Evolutionary conservation across 2,329 filamentous ascomycete genomes (phyloP).

Genomic region (Beauveria bassiana): DNA sequence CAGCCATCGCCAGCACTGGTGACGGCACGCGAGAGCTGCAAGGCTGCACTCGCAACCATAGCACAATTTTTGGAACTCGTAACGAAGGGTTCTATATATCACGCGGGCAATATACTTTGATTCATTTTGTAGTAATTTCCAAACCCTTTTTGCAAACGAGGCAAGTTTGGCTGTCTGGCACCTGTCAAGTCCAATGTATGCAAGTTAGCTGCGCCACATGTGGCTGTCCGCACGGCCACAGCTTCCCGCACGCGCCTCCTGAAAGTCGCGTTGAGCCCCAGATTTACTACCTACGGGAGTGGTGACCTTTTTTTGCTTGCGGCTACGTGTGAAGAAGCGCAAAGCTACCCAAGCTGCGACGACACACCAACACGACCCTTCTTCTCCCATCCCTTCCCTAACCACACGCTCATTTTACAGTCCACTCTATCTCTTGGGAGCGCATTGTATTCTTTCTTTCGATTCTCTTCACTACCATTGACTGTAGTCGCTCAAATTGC

Average conservation of each 20-base stretch:
- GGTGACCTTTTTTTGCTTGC: slow-evolving; percentile 1
- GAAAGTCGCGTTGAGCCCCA: slow-evolving; percentile 11
- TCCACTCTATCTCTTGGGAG: background rate
- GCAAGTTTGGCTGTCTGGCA: too few relatives aligned
- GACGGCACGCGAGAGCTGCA: background rate
- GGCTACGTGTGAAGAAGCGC: slow-evolving; percentile 8
- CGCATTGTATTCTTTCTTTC: background rate
- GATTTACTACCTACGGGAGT: background rate
- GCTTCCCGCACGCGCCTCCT: slow-evolving; percentile 10
- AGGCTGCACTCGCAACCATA: background rate
- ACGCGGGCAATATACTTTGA: too few relatives aligned
- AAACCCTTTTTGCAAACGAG: too few relatives aligned
- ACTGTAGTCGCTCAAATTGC: slow-evolving; percentile 1
- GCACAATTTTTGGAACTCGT: too few relatives aligned
- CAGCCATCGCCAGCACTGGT: background rate
- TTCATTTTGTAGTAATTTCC: background rate
- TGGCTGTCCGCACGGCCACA: slow-evolving; percentile 8
- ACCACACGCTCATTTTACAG: slow-evolving; percentile 7
- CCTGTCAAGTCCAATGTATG: too few relatives aligned
- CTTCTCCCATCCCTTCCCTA: background rate
- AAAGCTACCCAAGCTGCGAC: slow-evolving; percentile 1
- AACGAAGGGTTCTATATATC: too few relatives aligned
- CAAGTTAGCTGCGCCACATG: background rate
- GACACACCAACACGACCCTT: slow-evolving; percentile 1
- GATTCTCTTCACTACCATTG: background rate